phyloP scores from a whole-genome alignment of 805 yeast species.

The Kuraishia hungarica region DNA sequence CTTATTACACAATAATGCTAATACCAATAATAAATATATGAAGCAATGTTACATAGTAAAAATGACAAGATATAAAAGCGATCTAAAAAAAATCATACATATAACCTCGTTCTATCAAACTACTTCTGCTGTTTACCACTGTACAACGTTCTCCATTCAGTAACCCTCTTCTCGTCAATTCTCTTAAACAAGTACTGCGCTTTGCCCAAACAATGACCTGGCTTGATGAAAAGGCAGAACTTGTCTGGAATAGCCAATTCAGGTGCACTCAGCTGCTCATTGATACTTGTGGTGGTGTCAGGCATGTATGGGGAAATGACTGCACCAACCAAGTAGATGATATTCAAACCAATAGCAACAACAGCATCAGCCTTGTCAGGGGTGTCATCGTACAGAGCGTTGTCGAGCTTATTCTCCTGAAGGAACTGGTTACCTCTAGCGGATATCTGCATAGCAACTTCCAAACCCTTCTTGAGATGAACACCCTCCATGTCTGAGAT shows the following conservation, averaged over 20 bases:
- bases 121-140: conserved; percentile 61
- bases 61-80: not conserved
- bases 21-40: too few relatives aligned
- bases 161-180: conserved; percentile 84
- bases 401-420: conserved; percentile 94
- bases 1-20: too few relatives aligned
- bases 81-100: not conserved
- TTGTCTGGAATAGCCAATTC: conserved; percentile 66
- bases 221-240: conserved; percentile 58
- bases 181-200: conserved; percentile 88
- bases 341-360: conserved; percentile 82
- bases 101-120: not conserved
- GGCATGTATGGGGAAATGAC: conserved; percentile 89
- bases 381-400: conserved; percentile 62
- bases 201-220: conserved; percentile 83
- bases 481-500: conserved; percentile 67
- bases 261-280: conserved; percentile 78
- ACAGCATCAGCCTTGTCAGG: conserved; percentile 88
- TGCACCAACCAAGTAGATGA: conserved; percentile 79
- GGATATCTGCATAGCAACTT: conserved; percentile 83
- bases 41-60: too few relatives aligned
- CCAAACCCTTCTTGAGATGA: conserved; percentile 83
- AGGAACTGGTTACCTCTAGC: conserved; percentile 91
- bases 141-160: conserved; percentile 76
- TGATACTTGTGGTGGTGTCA: conserved; percentile 60